Evolutionary conservation across 495 filamentous ascomycete genomes (phyloP).

Genomic region (Penicillium lividum): DNA sequence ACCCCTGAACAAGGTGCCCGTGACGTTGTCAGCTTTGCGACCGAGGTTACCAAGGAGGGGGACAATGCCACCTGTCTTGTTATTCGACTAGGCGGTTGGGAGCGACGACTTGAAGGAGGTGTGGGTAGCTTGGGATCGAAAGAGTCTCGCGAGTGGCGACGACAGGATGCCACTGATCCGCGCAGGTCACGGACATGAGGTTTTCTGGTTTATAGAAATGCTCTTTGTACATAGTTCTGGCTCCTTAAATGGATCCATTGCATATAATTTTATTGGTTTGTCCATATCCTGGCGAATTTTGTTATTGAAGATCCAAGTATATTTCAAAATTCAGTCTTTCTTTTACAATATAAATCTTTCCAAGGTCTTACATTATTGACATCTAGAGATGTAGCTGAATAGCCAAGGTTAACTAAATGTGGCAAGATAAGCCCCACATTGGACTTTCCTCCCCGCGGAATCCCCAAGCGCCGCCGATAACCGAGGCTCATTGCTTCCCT

Average conservation of each 20-base stretch:
- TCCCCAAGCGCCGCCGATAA: constrained; percentile 34
- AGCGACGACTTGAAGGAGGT: constrained; percentile 84
- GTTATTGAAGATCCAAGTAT: background rate
- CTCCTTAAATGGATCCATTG: background rate
- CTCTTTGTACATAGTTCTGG: background rate
- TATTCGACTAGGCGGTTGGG: constrained; percentile 90
- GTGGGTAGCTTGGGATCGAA: constrained; percentile 86
- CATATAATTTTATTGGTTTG: background rate
- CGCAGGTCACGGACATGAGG: constrained; percentile 62
- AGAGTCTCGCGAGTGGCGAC: constrained; percentile 83
- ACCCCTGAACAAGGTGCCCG: constrained; percentile 84
- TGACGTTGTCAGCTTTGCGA: constrained; percentile 81
- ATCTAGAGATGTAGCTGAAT: background rate
- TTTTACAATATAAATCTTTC: no score
- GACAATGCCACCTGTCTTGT: constrained; percentile 98
- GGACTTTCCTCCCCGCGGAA: constrained; percentile 4
- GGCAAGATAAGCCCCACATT: background rate
- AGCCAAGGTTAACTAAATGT: constrained; percentile 6
- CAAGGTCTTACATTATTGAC: no score
- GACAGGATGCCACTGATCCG: constrained; percentile 81
- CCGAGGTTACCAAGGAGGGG: constrained; percentile 75
- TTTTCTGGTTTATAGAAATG: background rate
- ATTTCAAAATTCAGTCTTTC: no score
- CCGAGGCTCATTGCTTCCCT: constrained; percentile 38
- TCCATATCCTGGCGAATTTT: background rate